Percentiles rank a stretch among this genome's conserved stretches.
Evolutionary conservation across 495 filamentous ascomycete genomes (phyloP).

Genomic region (Friedmanniomyces simplex): DNA sequence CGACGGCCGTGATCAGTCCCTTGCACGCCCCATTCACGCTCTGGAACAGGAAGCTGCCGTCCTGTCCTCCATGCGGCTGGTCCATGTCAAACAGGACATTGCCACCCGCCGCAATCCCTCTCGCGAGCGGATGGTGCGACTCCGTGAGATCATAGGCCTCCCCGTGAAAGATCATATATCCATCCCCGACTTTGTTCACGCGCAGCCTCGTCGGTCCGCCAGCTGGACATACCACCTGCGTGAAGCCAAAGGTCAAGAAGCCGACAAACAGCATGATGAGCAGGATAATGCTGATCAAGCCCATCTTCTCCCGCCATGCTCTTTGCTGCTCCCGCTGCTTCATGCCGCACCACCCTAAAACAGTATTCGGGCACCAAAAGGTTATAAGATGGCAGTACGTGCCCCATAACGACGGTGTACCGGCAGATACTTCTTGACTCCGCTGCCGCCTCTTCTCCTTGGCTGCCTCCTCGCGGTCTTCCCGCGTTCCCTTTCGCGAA

Average conservation of each 20-base stretch:
- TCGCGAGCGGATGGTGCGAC: slow-evolving; percentile 68
- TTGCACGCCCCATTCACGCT: slow-evolving; percentile 98
- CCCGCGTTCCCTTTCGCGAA: slow-evolving; percentile 37
- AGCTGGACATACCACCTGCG: slow-evolving; percentile 68
- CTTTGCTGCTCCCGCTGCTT: slow-evolving; percentile 77
- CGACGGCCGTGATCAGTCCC: slow-evolving; percentile 63
- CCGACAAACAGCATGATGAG: slow-evolving; percentile 83
- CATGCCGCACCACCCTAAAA: slow-evolving; percentile 78
- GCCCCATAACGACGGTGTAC: slow-evolving; percentile 81
- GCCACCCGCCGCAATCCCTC: slow-evolving; percentile 54
- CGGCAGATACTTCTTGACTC: slow-evolving; percentile 52
- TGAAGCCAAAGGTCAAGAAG: slow-evolving; percentile 96
- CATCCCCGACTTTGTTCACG: slow-evolving; percentile 64
- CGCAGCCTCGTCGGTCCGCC: slow-evolving; percentile 55
- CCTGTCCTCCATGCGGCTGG: slow-evolving; percentile 68
- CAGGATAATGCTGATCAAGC: slow-evolving; percentile 84
- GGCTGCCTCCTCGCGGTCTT: slow-evolving; percentile 30
- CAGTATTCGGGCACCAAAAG: slow-evolving; percentile 84
- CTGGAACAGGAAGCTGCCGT: slow-evolving; percentile 96
- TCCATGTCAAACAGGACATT: slow-evolving; percentile 84
- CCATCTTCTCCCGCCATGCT: slow-evolving; percentile 99
- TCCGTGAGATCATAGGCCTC: slow-evolving; percentile 66
- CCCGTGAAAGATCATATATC: slow-evolving; percentile 96
- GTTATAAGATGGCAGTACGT: slow-evolving; percentile 89
- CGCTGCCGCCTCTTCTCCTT: slow-evolving; percentile 54